Conservation (phyloP, 2,329 filamentous ascomycete genomes). For the Stemphylium lycopersici region DNA sequence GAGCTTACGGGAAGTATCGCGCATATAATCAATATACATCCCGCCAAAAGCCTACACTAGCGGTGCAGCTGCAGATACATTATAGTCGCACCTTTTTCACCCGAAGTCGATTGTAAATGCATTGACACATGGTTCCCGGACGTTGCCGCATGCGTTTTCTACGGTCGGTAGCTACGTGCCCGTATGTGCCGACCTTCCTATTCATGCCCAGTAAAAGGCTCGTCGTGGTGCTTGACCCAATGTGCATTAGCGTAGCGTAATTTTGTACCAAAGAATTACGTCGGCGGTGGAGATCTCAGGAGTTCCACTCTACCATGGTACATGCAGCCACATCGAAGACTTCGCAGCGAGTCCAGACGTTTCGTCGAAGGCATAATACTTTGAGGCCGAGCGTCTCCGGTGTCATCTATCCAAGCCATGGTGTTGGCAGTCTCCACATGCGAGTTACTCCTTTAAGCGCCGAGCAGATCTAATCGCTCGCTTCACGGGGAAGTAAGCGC, state of each 20-base stretch:
- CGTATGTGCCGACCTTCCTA: neutral
- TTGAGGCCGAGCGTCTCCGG: neutral
- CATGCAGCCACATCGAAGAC: neutral
- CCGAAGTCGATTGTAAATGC: neutral
- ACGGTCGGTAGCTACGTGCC: neutral
- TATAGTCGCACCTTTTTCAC: neutral
- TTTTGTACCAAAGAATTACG: neutral
- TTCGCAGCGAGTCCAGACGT: neutral
- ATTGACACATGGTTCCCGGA: neutral
- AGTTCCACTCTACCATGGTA: slow-evolving; percentile 2
- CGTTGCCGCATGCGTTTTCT: neutral
- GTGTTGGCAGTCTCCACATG: neutral
- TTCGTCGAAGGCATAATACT: neutral
- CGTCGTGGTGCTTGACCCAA: neutral
- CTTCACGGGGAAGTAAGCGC: neutral
- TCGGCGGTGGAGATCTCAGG: neutral
- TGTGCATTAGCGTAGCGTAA: slow-evolving; percentile 5
- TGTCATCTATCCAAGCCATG: neutral
- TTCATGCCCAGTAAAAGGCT: neutral
- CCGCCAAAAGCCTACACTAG: no score
- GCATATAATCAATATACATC: no score
- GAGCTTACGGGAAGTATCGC: no score
- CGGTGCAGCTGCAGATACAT: neutral
- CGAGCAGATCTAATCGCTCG: neutral
- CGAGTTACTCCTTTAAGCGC: neutral